Evolutionary conservation across 257 asterid species (phyloP).

Genomic region (Solanum pinnatisectum): DNA sequence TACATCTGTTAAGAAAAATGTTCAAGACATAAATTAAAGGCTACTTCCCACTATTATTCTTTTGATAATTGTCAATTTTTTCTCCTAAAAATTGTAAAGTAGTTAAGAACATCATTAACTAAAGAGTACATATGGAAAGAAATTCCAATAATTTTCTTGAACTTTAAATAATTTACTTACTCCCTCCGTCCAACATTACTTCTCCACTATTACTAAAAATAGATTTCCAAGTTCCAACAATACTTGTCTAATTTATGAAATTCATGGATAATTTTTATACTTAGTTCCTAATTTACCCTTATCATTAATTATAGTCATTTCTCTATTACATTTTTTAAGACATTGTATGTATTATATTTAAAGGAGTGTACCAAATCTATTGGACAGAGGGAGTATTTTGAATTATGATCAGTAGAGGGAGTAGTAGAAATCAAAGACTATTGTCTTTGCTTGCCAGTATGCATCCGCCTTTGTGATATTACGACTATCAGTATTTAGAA

Average conservation of each 20-base stretch:
- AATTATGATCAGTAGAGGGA: not conserved
- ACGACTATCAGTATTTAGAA: not conserved
- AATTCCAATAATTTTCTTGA: not conserved
- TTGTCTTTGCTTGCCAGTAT: not conserved
- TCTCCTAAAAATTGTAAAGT: not conserved
- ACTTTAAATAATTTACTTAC: not conserved
- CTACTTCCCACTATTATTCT: not conserved
- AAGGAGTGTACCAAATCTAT: too few relatives aligned
- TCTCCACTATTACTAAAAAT: too few relatives aligned
- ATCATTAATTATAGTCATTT: too few relatives aligned
- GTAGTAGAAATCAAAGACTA: not conserved
- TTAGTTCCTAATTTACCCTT: too few relatives aligned
- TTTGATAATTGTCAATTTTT: not conserved
- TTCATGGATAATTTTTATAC: too few relatives aligned
- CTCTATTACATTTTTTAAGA: too few relatives aligned
- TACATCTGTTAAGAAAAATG: not conserved
- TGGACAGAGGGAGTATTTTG: not conserved
- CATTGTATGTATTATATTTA: too few relatives aligned
- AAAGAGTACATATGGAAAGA: not conserved
- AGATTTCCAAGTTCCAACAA: too few relatives aligned
- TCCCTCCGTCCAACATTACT: too few relatives aligned
- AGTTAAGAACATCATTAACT: not conserved
- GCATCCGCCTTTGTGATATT: not conserved
- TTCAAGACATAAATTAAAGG: not conserved
- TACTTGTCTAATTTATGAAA: too few relatives aligned